These are phyloP conservation scores for Eutrema heterophyllum DNA, from an alignment of 345 rosid species.

Conservation along the genomic window DNA sequence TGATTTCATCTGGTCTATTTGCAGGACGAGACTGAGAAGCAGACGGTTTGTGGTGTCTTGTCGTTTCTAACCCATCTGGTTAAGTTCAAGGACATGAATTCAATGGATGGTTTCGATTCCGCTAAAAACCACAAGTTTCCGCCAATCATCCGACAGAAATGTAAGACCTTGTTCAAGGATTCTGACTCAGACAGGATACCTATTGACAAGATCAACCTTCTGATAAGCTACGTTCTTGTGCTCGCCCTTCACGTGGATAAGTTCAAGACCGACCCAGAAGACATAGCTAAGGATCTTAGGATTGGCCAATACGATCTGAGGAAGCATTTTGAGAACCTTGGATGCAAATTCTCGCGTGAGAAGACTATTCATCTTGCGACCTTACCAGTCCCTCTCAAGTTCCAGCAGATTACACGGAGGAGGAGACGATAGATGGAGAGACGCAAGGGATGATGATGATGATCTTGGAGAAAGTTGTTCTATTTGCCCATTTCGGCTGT, in stretches of 20 bases:
- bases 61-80: slow-evolving; percentile 66
- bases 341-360: slow-evolving; percentile 55
- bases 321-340: slow-evolving; percentile 54
- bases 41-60: slow-evolving; percentile 40
- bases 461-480: not conserved
- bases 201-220: slow-evolving; percentile 51
- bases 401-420: slow-evolving; percentile 39
- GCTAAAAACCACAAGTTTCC: slow-evolving; percentile 65
- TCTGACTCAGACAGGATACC: slow-evolving; percentile 40
- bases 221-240: slow-evolving; percentile 72
- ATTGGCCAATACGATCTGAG: slow-evolving; percentile 41
- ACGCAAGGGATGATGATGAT: not conserved
- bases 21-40: slow-evolving; percentile 55
- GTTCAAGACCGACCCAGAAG: slow-evolving; percentile 55
- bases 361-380: slow-evolving; percentile 27
- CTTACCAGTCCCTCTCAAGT: slow-evolving; percentile 65
- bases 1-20: not conserved
- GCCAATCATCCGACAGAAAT: slow-evolving; percentile 45
- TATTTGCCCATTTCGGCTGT: not conserved
- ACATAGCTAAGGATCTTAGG: slow-evolving; percentile 74
- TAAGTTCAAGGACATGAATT: slow-evolving; percentile 66
- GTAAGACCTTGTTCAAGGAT: slow-evolving; percentile 42
- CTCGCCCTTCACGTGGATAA: slow-evolving; percentile 69
- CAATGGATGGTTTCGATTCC: slow-evolving; percentile 46
- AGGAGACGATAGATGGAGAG: slow-evolving; percentile 30